Conservation (phyloP, 768 basidiomycete species). For the Tylopilus sp. region DNA sequence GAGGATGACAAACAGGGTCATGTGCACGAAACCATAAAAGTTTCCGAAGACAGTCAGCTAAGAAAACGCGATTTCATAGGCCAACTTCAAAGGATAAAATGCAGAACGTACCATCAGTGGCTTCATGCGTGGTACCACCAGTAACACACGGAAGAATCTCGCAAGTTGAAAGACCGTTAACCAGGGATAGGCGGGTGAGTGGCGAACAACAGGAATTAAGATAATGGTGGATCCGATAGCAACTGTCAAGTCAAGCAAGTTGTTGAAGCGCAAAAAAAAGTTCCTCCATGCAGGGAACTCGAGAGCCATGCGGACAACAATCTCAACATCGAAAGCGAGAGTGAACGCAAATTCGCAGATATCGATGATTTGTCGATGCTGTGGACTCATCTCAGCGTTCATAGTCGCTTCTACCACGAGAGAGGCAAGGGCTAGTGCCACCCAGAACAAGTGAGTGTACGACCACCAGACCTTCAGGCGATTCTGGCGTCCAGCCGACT, state of each 20-base stretch:
- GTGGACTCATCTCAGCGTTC: conserved; percentile 44
- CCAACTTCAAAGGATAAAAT: background rate
- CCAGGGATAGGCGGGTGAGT: conserved; percentile 75
- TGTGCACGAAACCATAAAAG: conserved; percentile 85
- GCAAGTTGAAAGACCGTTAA: conserved; percentile 82
- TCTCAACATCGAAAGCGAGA: conserved; percentile 84
- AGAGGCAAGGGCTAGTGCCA: conserved; percentile 66
- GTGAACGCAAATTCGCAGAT: conserved; percentile 76
- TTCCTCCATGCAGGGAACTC: conserved; percentile 78
- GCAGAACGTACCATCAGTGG: conserved; percentile 60
- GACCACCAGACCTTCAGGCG: conserved; percentile 52
- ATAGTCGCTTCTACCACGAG: conserved; percentile 71
- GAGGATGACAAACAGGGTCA: conserved; percentile 87
- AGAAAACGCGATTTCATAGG: background rate
- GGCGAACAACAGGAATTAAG: conserved; percentile 74
- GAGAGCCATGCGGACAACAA: conserved; percentile 66
- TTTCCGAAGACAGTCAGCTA: conserved; percentile 89
- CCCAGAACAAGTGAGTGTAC: conserved; percentile 69
- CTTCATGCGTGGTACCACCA: conserved; percentile 87
- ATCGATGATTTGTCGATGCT: conserved; percentile 51
- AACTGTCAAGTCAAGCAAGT: conserved; percentile 73
- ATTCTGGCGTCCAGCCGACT: conserved; percentile 53
- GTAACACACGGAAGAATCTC: conserved; percentile 89
- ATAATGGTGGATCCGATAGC: conserved; percentile 75
- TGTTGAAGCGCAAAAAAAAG: conserved; percentile 59